Conservation (phyloP, 768 basidiomycete species). For the Termitomyces sp. region DNA sequence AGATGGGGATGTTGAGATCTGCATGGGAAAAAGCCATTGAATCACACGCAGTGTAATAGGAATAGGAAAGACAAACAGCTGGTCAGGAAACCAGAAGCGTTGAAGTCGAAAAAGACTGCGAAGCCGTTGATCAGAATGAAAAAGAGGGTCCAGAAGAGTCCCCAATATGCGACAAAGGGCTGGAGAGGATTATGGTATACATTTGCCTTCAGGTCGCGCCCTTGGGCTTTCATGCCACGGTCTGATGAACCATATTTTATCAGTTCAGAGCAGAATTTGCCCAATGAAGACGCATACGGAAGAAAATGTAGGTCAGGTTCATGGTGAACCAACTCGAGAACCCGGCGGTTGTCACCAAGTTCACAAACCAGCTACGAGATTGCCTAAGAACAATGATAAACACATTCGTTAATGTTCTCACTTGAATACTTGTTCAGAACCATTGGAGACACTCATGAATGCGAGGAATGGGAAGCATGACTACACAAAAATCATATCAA, state of each 20-base stretch:
- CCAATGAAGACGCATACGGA: slow-evolving; percentile 42
- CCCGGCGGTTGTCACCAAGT: slow-evolving; percentile 62
- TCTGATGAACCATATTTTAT: slow-evolving; percentile 29
- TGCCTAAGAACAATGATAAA: background rate
- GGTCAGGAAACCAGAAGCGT: slow-evolving; percentile 45
- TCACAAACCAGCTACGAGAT: slow-evolving; percentile 59
- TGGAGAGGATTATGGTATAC: slow-evolving; percentile 60
- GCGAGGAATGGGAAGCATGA: slow-evolving; percentile 44
- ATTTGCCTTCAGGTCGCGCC: slow-evolving; percentile 56
- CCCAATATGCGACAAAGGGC: slow-evolving; percentile 71
- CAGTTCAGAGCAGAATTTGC: background rate
- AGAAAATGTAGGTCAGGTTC: slow-evolving; percentile 70
- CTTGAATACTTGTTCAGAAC: slow-evolving; percentile 56
- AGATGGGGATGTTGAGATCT: slow-evolving; percentile 50
- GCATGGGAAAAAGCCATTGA: background rate
- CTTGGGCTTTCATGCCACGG: slow-evolving; percentile 62
- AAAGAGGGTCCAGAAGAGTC: slow-evolving; percentile 57
- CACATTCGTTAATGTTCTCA: slow-evolving; percentile 18
- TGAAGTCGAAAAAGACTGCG: slow-evolving; percentile 64
- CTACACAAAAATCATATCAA: slow-evolving; percentile 2
- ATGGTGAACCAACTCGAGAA: slow-evolving; percentile 68
- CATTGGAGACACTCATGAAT: slow-evolving; percentile 64
- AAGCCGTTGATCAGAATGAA: slow-evolving; percentile 54
- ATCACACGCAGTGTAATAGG: background rate
- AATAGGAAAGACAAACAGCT: slow-evolving; percentile 29